Conservation (phyloP, 345 rosid species). For the Cardiospermum halicacabum region DNA sequence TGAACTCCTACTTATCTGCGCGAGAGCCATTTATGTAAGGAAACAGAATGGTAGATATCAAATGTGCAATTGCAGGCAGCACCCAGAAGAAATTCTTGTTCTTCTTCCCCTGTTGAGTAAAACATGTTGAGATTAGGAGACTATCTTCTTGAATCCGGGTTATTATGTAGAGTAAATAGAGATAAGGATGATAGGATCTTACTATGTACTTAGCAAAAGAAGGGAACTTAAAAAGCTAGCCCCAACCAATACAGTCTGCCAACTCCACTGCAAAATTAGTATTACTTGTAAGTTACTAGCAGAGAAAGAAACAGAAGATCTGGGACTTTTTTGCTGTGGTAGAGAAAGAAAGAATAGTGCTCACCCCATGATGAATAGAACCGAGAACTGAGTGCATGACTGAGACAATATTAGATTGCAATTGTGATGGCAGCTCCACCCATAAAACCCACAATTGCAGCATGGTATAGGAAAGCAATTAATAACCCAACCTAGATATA, state of each 20-base stretch:
- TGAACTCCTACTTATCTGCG: constrained; percentile 84
- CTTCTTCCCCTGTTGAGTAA: constrained; percentile 69
- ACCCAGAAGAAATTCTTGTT: constrained; percentile 80
- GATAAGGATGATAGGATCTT: constrained; percentile 24
- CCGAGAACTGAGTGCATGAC: constrained; percentile 65
- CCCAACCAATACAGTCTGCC: constrained; percentile 88
- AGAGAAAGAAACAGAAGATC: no score
- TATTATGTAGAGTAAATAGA: background rate
- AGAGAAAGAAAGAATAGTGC: constrained; percentile 17
- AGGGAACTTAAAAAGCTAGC: constrained; percentile 75
- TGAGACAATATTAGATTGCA: constrained; percentile 58
- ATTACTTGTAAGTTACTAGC: no score
- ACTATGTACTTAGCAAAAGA: constrained; percentile 71
- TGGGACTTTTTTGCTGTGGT: no score
- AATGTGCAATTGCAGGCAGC: constrained; percentile 86
- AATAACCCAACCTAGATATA: constrained; percentile 71
- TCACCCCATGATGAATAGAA: constrained; percentile 71
- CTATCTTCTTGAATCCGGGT: background rate
- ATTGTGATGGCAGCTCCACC: constrained; percentile 94
- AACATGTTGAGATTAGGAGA: constrained; percentile 12
- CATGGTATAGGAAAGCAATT: constrained; percentile 92
- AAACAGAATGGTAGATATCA: constrained; percentile 77
- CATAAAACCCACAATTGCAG: constrained; percentile 95
- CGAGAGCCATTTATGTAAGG: constrained; percentile 77
- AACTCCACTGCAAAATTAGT: constrained; percentile 99